Percentiles rank a stretch among this genome's conserved stretches.
phyloP scores from a whole-genome alignment of 495 filamentous ascomycete genomes.

The Podospora bellae-mahoneyi region DNA sequence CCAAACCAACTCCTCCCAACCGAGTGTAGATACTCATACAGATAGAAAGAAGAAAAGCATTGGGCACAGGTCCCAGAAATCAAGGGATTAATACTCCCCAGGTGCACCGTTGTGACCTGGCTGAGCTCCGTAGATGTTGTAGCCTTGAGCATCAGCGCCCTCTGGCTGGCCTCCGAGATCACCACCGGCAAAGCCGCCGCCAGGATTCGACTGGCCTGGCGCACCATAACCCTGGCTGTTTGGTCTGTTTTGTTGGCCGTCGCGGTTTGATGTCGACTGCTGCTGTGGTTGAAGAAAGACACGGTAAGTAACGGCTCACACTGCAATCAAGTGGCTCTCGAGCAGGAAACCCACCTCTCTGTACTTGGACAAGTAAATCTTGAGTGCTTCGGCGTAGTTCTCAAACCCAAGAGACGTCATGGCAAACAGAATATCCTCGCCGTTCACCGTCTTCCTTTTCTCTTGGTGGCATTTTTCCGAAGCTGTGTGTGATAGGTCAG shows the following conservation, averaged over 20 bases:
- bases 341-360: conserved; percentile 72
- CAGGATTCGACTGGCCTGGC: conserved; percentile 46
- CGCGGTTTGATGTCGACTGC: conserved; percentile 74
- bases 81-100: conserved; percentile 35
- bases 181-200: conserved; percentile 55
- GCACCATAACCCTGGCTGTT: conserved; percentile 67
- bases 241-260: conserved; percentile 65
- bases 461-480: conserved; percentile 99
- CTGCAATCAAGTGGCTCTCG: not conserved
- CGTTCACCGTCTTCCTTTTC: conserved; percentile 98
- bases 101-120: conserved; percentile 67
- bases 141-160: conserved; percentile 57
- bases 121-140: conserved; percentile 58
- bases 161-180: conserved; percentile 54
- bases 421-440: conserved; percentile 96
- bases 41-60: not conserved
- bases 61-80: not conserved
- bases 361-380: conserved; percentile 97
- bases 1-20: not conserved
- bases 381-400: conserved; percentile 96
- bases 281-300: conserved; percentile 43
- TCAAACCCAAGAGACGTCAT: conserved; percentile 99
- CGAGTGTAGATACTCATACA: conserved; percentile 21
- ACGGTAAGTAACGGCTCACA: not conserved
- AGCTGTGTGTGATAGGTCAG: conserved; percentile 54